Evolutionary conservation across 352 stramenopile species (phyloP).

Genomic region (Pseudoperonospora humuli): DNA sequence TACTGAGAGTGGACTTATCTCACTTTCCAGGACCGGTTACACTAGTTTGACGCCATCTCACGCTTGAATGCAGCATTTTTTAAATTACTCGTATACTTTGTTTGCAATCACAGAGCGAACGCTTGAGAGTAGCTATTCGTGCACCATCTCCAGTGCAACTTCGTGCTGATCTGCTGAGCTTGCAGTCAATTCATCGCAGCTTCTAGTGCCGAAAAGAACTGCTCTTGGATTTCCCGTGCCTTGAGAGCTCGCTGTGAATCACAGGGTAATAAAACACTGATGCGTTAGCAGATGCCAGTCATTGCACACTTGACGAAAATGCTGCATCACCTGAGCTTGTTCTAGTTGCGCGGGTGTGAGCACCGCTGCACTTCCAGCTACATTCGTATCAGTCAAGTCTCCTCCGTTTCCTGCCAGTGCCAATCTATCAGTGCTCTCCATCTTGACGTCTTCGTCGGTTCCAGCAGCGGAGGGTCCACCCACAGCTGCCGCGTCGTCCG

Average conservation of each 20-base stretch:
- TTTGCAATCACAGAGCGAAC: neutral
- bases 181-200: slow-evolving; percentile 27
- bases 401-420: slow-evolving; percentile 2
- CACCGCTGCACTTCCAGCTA: slow-evolving; percentile 1
- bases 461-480: slow-evolving; percentile 9
- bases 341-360: slow-evolving; percentile 26
- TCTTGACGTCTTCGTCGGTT: slow-evolving; percentile 38
- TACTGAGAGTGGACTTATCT: neutral
- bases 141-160: neutral
- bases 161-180: neutral
- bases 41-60: neutral
- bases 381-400: slow-evolving; percentile 5
- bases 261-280: slow-evolving; percentile 1
- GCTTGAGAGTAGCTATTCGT: neutral
- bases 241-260: slow-evolving; percentile 36
- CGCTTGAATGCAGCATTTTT: slow-evolving; percentile 16
- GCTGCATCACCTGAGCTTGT: slow-evolving; percentile 27
- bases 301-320: neutral
- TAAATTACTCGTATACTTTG: slow-evolving; percentile 24
- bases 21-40: slow-evolving; percentile 1
- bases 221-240: slow-evolving; percentile 45
- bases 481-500: slow-evolving; percentile 29
- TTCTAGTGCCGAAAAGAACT: slow-evolving; percentile 60
- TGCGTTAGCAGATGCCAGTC: neutral
- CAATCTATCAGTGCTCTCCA: slow-evolving; percentile 33